Base-by-base conservation (phyloP, 805 yeast genomes). In the Sungouiella blattae region DNA sequence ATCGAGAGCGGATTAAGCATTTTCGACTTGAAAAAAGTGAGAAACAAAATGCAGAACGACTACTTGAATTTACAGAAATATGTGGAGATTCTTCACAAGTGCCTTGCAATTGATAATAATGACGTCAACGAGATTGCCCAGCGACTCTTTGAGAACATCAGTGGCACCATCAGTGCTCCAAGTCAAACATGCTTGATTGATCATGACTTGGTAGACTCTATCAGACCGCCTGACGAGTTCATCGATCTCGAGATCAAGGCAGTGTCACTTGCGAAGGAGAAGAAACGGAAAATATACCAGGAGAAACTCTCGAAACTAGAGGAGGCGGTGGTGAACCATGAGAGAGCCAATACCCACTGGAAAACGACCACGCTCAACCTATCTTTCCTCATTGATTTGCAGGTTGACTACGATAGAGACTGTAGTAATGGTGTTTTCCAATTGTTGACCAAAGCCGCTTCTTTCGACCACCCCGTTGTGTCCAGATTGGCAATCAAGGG, bases 381-480 rank as follows among this genome's bases (percentile, higher is more conserved):
- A 28, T 69, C 71, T 6, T 56, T 80, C 16, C 57, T 83, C 30
- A 62, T 73, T 0, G 67, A 67, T 21, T 51, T 82, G 6, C 86
- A 83, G 48, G 60, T 69, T 1, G 76, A 71, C 41, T 55, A 69
- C 23, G 86, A 80, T 43, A 58, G 73, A 6, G 58, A 66, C 3
- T 56, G 72, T 0, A 50, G 43, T n/a, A 64, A 67, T 33, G 50
- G 57, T 3, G 64, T 72, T 1, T 46, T 80, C 8, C 55, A 55
- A 22, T 47, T 72, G 2, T 58, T 84, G 21, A 65, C 73, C 6
- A 58, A 63, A 2, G 65, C 67, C 22, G 71, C 83, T 1, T 58
- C 68, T 11, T 69, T 74, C n/a, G 76, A 76, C 15, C 94, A 87
- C 55, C 95, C 96, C 0, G 59, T 71, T 2, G 60, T 86, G 29